Conservation (phyloP, 495 filamentous ascomycete species). For the Aspergillus panamensis region DNA sequence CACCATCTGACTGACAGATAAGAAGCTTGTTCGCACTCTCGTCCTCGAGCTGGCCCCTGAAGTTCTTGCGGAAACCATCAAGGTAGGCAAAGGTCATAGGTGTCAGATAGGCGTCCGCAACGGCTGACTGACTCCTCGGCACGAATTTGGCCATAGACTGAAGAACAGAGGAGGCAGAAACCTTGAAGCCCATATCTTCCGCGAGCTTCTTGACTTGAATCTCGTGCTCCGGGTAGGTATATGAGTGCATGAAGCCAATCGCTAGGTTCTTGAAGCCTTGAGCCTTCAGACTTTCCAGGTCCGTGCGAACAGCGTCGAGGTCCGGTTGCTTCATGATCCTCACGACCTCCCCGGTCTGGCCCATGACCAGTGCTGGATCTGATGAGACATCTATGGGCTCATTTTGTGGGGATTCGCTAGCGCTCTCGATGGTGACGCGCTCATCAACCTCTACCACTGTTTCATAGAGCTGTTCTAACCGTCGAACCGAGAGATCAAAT, state of each 20-base stretch:
- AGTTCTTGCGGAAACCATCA: slow-evolving; percentile 62
- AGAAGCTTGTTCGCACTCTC: slow-evolving; percentile 37
- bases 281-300: slow-evolving; percentile 31
- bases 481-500: slow-evolving; percentile 69
- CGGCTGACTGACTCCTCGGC: slow-evolving; percentile 77
- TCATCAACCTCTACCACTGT: slow-evolving; percentile 69
- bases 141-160: slow-evolving; percentile 75
- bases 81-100: slow-evolving; percentile 89
- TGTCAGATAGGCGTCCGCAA: slow-evolving; percentile 87
- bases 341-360: slow-evolving; percentile 41
- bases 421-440: slow-evolving; percentile 70
- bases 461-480: slow-evolving; percentile 68
- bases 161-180: slow-evolving; percentile 47
- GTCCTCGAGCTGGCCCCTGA: slow-evolving; percentile 41
- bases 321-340: slow-evolving; percentile 34
- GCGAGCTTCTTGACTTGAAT: slow-evolving; percentile 37
- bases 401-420: slow-evolving; percentile 26
- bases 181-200: slow-evolving; percentile 36
- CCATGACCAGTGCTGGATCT: slow-evolving; percentile 25
- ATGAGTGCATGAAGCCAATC: slow-evolving; percentile 45
- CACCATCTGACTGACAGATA: slow-evolving; percentile 48
- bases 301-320: slow-evolving; percentile 20
- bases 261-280: slow-evolving; percentile 40
- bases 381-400: slow-evolving; percentile 48
- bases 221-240: slow-evolving; percentile 46